Evolutionary conservation across 2,329 filamentous ascomycete genomes (phyloP).

Genomic region (Fusarium nisikadoi): DNA sequence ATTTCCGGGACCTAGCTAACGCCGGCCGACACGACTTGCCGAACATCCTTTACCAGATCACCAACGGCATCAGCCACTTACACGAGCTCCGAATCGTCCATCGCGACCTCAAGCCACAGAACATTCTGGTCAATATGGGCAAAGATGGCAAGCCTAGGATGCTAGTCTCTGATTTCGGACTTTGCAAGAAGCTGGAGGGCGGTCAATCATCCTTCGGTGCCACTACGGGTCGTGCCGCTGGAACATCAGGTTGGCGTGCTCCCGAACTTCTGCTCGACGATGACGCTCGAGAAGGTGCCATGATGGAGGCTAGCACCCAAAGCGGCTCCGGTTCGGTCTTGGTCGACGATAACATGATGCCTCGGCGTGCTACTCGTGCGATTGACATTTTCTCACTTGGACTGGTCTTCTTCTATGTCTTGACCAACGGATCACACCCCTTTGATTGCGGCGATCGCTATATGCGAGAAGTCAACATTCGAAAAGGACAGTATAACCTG

Average conservation of each 20-base stretch:
- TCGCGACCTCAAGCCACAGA: conserved; percentile 96
- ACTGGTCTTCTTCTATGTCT: conserved; percentile 98
- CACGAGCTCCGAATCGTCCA: conserved; percentile 95
- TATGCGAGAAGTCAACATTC: conserved; percentile 97
- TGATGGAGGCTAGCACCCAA: conserved; percentile 65
- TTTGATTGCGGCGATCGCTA: conserved; percentile 95
- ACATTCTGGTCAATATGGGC: conserved; percentile 86
- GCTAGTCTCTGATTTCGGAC: conserved; percentile 95
- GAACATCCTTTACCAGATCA: conserved; percentile 86
- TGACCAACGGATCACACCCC: conserved; percentile 90
- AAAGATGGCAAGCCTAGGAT: conserved; percentile 80
- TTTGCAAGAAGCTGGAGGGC: conserved; percentile 96
- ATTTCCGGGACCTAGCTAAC: conserved; percentile 75
- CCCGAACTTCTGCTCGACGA: conserved; percentile 90
- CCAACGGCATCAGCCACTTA: conserved; percentile 86
- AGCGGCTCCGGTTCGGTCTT: conserved; percentile 70
- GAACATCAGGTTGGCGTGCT: conserved; percentile 95
- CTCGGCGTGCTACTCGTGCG: conserved; percentile 87
- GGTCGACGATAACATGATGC: conserved; percentile 66
- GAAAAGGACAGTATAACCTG: conserved; percentile 84
- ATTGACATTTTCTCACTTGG: conserved; percentile 98
- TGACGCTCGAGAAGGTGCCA: conserved; percentile 64
- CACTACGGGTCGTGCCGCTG: conserved; percentile 91
- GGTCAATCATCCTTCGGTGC: conserved; percentile 95
- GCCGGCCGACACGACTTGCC: conserved; percentile 81